Percentiles rank a stretch among this genome's conserved stretches.
Evolutionary conservation across 768 basidiomycete genomes (phyloP).

Genomic region (Neoboletus subvelutipes): DNA sequence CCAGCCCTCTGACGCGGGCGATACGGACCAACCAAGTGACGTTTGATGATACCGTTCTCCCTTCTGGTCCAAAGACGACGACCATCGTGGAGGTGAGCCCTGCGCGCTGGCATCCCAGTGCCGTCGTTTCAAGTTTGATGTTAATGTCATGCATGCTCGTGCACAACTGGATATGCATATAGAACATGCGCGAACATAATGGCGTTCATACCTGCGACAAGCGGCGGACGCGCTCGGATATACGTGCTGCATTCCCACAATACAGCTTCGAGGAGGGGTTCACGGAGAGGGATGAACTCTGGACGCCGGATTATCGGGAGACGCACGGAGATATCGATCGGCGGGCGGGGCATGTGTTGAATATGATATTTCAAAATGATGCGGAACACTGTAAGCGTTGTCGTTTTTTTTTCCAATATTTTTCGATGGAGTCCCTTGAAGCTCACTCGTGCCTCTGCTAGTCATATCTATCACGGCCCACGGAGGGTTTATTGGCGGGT

Average conservation of each 20-base stretch:
- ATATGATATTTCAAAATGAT: conserved; percentile 50
- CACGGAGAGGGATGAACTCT: conserved; percentile 61
- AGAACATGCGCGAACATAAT: conserved; percentile 66
- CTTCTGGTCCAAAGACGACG: conserved; percentile 32
- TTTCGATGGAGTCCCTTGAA: background rate
- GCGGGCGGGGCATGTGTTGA: conserved; percentile 53
- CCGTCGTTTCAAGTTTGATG: background rate
- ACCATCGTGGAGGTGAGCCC: conserved; percentile 55
- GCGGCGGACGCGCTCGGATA: conserved; percentile 50
- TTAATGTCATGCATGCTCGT: background rate
- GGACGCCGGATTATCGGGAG: conserved; percentile 37
- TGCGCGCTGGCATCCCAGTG: background rate
- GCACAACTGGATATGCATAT: no score
- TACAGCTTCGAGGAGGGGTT: conserved; percentile 57
- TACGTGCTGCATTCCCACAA: conserved; percentile 39
- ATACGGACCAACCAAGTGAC: conserved; percentile 54
- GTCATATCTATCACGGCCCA: conserved; percentile 70
- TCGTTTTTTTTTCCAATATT: background rate
- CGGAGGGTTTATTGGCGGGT: conserved; percentile 58
- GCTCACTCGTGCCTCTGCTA: conserved; percentile 21
- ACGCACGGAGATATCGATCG: conserved; percentile 33
- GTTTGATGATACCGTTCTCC: conserved; percentile 41
- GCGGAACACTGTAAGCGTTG: conserved; percentile 43
- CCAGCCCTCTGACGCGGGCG: conserved; percentile 59
- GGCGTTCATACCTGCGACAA: conserved; percentile 76